A percentile compares a stretch with the other conserved stretches of the same genome.
phyloP scores from a whole-genome alignment of 2,329 filamentous ascomycete species.

The Ophiocordyceps camponoti-saundersi region DNA sequence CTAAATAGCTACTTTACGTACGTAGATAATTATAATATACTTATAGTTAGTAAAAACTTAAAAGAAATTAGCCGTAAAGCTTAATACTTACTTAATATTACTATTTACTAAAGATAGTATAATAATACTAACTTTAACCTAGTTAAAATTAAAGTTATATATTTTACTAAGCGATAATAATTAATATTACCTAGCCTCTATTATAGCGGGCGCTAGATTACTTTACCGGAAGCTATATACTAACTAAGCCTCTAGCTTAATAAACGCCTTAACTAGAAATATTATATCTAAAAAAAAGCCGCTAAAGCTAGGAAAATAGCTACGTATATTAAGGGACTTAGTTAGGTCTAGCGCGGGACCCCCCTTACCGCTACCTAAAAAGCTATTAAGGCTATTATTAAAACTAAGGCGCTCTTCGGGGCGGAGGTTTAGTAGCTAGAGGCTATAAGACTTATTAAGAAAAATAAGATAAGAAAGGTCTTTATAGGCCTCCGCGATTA shows the following conservation, averaged over 20 bases:
- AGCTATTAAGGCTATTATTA: not conserved
- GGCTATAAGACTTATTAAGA: not conserved
- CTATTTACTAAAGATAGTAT: not conserved
- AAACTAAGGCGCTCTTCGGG: not conserved
- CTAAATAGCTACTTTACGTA: not conserved
- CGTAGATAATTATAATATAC: not conserved
- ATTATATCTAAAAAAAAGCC: not conserved
- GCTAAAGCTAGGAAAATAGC: not conserved
- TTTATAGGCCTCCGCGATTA: not conserved
- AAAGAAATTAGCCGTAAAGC: not conserved
- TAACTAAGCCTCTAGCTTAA: not conserved
- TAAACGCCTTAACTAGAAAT: not conserved
- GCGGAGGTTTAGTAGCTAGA: not conserved
- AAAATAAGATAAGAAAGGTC: not conserved
- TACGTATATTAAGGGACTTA: not conserved
- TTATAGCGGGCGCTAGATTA: no score
- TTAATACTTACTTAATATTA: no score
- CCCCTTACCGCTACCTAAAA: not conserved
- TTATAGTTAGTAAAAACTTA: not conserved
- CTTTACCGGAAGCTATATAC: not conserved
- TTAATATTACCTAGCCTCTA: no score
- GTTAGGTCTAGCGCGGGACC: not conserved
- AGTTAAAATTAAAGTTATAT: not conserved
- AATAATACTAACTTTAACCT: not conserved
- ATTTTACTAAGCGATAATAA: not conserved